Evolutionary conservation across 192 early-diverging fungal genomes (phyloP).

Genomic region (Podila verticillata): DNA sequence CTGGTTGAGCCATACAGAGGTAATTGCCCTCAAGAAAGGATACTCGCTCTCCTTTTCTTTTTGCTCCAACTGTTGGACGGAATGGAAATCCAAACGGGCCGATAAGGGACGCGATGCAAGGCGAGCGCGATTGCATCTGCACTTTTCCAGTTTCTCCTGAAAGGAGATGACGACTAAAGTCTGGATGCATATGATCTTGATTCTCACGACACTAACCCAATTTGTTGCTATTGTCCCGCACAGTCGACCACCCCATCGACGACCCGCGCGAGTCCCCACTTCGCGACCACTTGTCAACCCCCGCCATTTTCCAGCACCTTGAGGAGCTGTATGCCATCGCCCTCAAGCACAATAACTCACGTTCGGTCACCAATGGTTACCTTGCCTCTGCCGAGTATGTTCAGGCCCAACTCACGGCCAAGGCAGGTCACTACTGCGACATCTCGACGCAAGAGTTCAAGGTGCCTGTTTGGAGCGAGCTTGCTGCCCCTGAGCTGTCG

Average conservation of each 20-base stretch:
- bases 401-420: constrained; percentile 59
- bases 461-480: constrained; percentile 57
- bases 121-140: no score
- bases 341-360: constrained; percentile 46
- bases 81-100: no score
- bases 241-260: constrained; percentile 13
- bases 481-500: constrained; percentile 42
- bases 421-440: constrained; percentile 44
- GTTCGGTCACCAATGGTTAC: constrained; percentile 54
- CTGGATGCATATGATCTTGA: no score
- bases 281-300: constrained; percentile 13
- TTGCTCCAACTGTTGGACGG: no score
- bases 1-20: constrained; percentile 36
- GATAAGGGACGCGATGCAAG: no score
- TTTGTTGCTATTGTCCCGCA: neutral
- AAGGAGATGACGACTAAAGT: no score
- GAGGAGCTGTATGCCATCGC: constrained; percentile 50
- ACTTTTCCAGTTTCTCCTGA: no score
- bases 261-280: constrained; percentile 21
- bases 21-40: no score
- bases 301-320: constrained; percentile 41
- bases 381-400: constrained; percentile 69
- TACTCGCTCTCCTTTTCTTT: neutral
- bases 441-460: constrained; percentile 60
- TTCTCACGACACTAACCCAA: neutral